A percentile compares a stretch with the other conserved stretches of the same genome.
phyloP scores from a whole-genome alignment of 1,284 basidiomycete genomes.

The Mrakiaceae sp. region DNA sequence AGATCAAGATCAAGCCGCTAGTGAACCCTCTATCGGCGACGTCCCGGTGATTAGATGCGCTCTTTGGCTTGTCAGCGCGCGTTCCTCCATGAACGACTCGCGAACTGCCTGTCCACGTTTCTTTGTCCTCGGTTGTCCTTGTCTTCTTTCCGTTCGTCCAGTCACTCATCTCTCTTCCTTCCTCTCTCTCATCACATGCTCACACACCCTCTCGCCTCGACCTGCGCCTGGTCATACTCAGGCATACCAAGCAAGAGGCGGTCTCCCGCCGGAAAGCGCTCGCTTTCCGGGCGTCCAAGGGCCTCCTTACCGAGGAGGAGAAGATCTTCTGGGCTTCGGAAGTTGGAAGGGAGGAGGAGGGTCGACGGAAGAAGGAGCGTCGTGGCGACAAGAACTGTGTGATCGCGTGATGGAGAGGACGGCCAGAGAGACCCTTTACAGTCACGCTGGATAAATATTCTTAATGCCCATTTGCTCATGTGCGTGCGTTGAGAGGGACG shows the following conservation, averaged over 20 bases:
- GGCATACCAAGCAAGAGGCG: slow-evolving; percentile 6
- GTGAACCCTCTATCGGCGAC: slow-evolving; percentile 4
- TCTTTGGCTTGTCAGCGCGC: too few relatives aligned
- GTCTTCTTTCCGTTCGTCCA: too few relatives aligned
- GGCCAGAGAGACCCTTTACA: too few relatives aligned
- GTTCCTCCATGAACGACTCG: too few relatives aligned
- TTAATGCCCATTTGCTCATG: too few relatives aligned
- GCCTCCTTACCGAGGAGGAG: slow-evolving; percentile 2
- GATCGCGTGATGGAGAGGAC: neutral
- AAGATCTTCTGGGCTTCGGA: slow-evolving; percentile 5
- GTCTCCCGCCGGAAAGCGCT: slow-evolving; percentile 4
- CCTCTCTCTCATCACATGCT: neutral
- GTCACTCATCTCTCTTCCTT: neutral
- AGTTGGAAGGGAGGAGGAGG: slow-evolving; percentile 2
- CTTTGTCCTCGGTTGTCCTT: too few relatives aligned
- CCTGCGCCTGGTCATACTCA: neutral
- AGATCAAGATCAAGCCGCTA: slow-evolving; percentile 5
- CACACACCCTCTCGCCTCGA: neutral
- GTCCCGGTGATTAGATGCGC: slow-evolving; percentile 3
- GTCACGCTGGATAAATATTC: too few relatives aligned
- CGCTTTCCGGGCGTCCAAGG: neutral
- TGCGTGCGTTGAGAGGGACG: too few relatives aligned
- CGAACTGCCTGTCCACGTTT: too few relatives aligned
- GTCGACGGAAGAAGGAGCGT: neutral
- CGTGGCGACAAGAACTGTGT: slow-evolving; percentile 2